Evolutionary conservation across 257 asterid genomes (phyloP).

Genomic region (Solanum sitiens): DNA sequence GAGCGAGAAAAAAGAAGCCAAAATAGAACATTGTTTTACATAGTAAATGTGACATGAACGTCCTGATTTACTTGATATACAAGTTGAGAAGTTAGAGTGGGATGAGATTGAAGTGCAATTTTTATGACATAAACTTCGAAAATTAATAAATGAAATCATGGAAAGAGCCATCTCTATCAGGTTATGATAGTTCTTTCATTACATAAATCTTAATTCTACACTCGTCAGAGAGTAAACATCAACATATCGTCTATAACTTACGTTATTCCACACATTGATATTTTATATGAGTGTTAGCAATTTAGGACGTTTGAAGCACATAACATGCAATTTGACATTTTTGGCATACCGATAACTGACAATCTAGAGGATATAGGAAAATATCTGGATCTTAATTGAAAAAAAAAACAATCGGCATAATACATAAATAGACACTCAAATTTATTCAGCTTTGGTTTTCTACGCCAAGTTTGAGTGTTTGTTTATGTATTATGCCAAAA

Average conservation of each 20-base stretch:
- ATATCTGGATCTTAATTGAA: neutral
- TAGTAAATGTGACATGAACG: neutral
- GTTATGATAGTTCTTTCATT: neutral
- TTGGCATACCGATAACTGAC: neutral
- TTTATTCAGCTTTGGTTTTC: neutral
- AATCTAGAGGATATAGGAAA: neutral
- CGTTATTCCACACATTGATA: neutral
- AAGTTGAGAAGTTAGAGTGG: neutral
- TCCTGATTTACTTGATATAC: neutral
- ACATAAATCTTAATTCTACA: neutral
- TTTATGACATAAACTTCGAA: neutral
- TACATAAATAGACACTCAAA: neutral
- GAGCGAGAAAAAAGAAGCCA: neutral
- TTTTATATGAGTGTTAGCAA: neutral
- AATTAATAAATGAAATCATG: neutral
- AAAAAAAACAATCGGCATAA: neutral
- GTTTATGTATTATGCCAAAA: neutral
- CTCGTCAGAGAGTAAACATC: neutral
- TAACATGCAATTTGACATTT: neutral
- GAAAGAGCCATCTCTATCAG: neutral
- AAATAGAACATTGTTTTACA: neutral
- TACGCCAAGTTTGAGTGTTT: neutral
- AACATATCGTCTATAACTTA: neutral
- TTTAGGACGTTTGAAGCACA: neutral
- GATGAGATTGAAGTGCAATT: neutral